phyloP scores from a whole-genome alignment of 2,329 filamentous ascomycete species.

The Leptographium lundbergii region DNA sequence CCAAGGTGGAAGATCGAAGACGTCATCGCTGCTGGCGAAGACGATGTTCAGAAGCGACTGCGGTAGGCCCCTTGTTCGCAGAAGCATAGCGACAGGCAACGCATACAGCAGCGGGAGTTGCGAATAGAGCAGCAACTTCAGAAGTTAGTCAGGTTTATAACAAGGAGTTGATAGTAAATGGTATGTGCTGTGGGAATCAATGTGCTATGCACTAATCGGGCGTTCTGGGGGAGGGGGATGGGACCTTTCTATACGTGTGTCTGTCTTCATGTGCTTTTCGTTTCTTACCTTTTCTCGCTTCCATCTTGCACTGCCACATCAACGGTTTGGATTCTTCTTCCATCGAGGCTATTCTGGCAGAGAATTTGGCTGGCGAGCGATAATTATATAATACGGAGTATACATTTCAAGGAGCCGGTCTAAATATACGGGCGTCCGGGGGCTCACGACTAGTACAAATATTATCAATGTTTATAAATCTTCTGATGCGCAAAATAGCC shows the following conservation, averaged over 20 bases:
- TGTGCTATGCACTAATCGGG: slow-evolving; percentile 1
- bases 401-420: slow-evolving; percentile 2
- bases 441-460: background rate
- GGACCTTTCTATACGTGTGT: background rate
- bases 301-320: background rate
- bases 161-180: slow-evolving; percentile 5
- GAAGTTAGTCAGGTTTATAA: slow-evolving; percentile 6
- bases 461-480: background rate
- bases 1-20: slow-evolving; percentile 81
- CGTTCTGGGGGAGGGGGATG: background rate
- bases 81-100: slow-evolving; percentile 1
- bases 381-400: slow-evolving; percentile 10
- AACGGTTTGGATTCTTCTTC: slow-evolving; percentile 4
- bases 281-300: background rate
- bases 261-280: background rate
- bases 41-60: slow-evolving; percentile 18
- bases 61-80: slow-evolving; percentile 14
- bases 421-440: background rate
- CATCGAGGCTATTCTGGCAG: slow-evolving; percentile 2
- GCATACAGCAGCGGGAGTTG: slow-evolving; percentile 3
- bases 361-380: background rate
- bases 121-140: slow-evolving; percentile 5
- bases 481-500: background rate
- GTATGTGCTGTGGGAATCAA: background rate
- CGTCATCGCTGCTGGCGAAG: slow-evolving; percentile 46